These are phyloP conservation scores for Phallus indusiatus DNA, from an alignment of 768 basidiomycete species.

Conservation along the genomic window DNA sequence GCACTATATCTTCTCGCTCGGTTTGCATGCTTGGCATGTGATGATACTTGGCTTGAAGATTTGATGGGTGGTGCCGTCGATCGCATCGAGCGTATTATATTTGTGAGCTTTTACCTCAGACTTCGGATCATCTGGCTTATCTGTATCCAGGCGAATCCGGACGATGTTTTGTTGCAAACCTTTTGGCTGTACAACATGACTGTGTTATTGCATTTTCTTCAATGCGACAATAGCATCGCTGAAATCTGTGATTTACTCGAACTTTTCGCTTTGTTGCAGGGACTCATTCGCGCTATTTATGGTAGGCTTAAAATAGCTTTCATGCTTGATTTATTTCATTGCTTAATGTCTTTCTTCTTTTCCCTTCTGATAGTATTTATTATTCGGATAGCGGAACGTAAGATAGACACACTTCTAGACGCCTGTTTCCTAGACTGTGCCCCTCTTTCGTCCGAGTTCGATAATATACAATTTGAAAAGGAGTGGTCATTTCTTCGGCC, in stretches of 20 bases:
- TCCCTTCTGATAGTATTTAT: constrained; percentile 64
- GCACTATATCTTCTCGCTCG: constrained; percentile 82
- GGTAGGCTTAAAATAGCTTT: constrained; percentile 36
- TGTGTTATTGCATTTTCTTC: constrained; percentile 83
- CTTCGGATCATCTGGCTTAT: neutral
- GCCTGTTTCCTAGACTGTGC: constrained; percentile 73
- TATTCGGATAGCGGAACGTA: constrained; percentile 83
- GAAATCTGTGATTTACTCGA: constrained; percentile 77
- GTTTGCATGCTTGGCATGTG: constrained; percentile 88
- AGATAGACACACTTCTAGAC: constrained; percentile 82
- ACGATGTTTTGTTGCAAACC: constrained; percentile 76
- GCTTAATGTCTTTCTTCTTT: constrained; percentile 10
- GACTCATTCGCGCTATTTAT: constrained; percentile 90
- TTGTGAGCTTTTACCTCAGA: constrained; percentile 38
- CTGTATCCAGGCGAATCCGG: constrained; percentile 56
- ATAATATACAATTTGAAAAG: constrained; percentile 84
- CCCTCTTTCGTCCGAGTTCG: constrained; percentile 67
- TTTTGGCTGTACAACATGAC: constrained; percentile 96
- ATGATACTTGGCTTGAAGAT: constrained; percentile 88
- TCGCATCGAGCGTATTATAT: constrained; percentile 84
- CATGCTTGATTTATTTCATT: neutral
- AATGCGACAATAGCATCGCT: constrained; percentile 71
- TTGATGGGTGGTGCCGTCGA: constrained; percentile 86
- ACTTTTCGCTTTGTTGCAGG: constrained; percentile 79
- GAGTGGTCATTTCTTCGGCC: constrained; percentile 90